Base-by-base conservation (phyloP, 495 filamentous ascomycete genomes). In the Penicillium lagena region DNA sequence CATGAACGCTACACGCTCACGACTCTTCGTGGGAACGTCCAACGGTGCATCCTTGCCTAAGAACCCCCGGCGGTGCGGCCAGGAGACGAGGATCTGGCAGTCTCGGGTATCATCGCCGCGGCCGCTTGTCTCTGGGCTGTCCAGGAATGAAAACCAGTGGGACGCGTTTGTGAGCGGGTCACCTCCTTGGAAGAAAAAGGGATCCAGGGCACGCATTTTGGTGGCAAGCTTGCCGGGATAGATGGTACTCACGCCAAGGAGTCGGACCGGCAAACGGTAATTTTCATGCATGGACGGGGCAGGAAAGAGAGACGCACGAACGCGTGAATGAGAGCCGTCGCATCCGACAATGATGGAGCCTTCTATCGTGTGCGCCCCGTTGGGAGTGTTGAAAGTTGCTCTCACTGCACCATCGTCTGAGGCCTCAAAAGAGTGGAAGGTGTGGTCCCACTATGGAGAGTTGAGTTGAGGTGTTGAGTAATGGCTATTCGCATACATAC, bases 131-230 rank as follows among this genome's bases (percentile, higher is more conserved):
- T 52, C 56, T 0, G 75, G 75, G 0, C 72, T 78, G 38, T 75
- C 65, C n/a, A 78, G 55, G 29, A 72, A 64, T 62, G 43, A 12
- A 2, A 11, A 17, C n/a, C 72, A 83, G 1, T 82, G 45, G 54
- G 75, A 84, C 5, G 73, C 67, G 22, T 76, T 63, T 9, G 80
- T 75, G 10, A 67, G 59, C 0, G 81, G 79, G 40, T 82, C 70
- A 4, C 72, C 67, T 1, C 80, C 79, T 39, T 83, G 79, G 37
- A 84, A 77, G 34, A 85, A 76, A 17, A 73, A 75, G 1, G 80
- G 78, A 40, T 84, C 79, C 12, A 82, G 68, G 4, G 59, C 61
- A 12, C 70, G 58, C 27, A 76, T 66, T 6, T 66, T 66, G 1
- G 57, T 54, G 29, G 70, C 56, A 36, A 75, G 59, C 35, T 60